Evolutionary conservation across 805 yeast genomes (phyloP).

Genomic region (Wickerhamiella qilinensis): DNA sequence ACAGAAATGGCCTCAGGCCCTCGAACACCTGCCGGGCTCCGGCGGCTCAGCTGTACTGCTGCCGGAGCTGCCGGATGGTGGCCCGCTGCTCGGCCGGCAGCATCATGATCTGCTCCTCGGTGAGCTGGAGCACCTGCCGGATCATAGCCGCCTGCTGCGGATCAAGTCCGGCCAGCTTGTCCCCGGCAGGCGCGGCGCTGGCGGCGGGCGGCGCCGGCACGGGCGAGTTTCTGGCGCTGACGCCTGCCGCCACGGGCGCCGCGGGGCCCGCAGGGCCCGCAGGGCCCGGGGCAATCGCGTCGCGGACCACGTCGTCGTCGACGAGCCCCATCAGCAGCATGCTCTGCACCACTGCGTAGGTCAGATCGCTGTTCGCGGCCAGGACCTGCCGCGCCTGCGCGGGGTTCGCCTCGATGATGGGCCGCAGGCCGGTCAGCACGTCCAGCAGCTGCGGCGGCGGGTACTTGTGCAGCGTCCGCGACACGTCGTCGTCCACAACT

Average conservation of each 20-base stretch:
- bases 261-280: not conserved
- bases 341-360: conserved; percentile 63
- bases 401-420: conserved; percentile 42
- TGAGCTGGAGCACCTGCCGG: conserved; percentile 32
- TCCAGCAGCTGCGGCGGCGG: conserved; percentile 34
- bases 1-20: too few relatives aligned
- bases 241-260: conserved; percentile 1
- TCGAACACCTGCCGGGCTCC: too few relatives aligned
- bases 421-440: conserved; percentile 38
- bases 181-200: conserved; percentile 3
- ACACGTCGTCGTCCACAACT: conserved; percentile 25
- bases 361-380: conserved; percentile 53
- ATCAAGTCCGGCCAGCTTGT: conserved; percentile 13
- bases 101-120: conserved; percentile 32
- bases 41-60: conserved; percentile 10
- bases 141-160: conserved; percentile 31
- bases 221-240: not conserved
- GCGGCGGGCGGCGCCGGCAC: conserved; percentile 4
- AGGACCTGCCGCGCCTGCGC: conserved; percentile 43
- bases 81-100: conserved; percentile 34
- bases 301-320: conserved; percentile 15
- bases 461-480: conserved; percentile 33
- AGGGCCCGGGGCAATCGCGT: conserved; percentile 7
- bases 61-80: conserved; percentile 11
- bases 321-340: conserved; percentile 29